A percentile compares a stretch with the other conserved stretches of the same genome.
These are phyloP conservation scores for Fusarium nodosum DNA, from an alignment of 2,329 filamentous ascomycete genomes.

Conservation along the genomic window DNA sequence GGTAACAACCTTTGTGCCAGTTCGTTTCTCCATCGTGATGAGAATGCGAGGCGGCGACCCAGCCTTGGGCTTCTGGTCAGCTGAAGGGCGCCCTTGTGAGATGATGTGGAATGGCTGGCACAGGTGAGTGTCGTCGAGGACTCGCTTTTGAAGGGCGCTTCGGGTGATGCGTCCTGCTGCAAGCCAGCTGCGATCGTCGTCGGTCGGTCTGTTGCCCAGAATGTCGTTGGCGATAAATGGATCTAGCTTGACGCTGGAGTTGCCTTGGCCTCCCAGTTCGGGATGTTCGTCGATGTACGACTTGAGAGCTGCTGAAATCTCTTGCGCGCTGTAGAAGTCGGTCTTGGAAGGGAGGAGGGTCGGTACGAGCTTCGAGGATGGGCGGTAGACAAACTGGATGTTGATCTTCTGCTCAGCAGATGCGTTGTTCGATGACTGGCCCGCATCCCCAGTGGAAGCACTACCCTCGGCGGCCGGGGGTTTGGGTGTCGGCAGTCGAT, in stretches of 20 bases:
- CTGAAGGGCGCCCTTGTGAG: constrained; percentile 8
- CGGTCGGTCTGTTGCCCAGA: constrained; percentile 32
- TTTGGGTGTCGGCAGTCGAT: constrained; percentile 36
- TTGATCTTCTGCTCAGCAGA: constrained; percentile 30
- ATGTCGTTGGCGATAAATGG: constrained; percentile 43
- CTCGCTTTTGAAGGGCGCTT: constrained; percentile 40
- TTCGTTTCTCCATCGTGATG: constrained; percentile 45
- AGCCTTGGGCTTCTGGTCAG: constrained; percentile 43
- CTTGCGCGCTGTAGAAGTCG: constrained; percentile 37
- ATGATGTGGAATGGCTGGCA: constrained; percentile 44
- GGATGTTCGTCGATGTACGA: constrained; percentile 42
- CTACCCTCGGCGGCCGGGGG: neutral
- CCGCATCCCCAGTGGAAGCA: neutral
- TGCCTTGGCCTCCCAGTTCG: constrained; percentile 36
- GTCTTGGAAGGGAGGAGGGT: constrained; percentile 43
- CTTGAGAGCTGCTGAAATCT: constrained; percentile 42
- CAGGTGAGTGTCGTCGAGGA: constrained; percentile 39
- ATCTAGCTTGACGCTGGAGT: constrained; percentile 38
- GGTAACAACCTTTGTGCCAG: constrained; percentile 45
- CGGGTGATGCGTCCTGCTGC: constrained; percentile 39
- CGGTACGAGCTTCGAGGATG: constrained; percentile 38
- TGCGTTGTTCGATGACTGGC: constrained; percentile 13
- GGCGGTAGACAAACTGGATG: constrained; percentile 40
- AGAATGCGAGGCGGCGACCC: constrained; percentile 36
- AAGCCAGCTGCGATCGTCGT: constrained; percentile 38